phyloP scores from a whole-genome alignment of 768 basidiomycete genomes.

The Leccinellum luteum region DNA sequence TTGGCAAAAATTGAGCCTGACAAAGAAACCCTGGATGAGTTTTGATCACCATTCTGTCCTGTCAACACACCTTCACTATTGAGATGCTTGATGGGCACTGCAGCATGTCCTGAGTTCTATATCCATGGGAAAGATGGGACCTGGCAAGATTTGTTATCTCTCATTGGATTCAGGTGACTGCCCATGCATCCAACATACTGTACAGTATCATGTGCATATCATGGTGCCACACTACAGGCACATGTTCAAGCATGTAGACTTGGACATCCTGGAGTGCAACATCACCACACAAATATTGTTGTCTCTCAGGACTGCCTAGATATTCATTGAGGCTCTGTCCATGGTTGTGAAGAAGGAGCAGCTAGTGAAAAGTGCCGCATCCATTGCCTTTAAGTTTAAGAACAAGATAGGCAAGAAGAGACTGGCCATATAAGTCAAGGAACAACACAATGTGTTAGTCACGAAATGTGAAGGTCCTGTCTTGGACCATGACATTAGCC shows the following conservation, averaged over 20 bases:
- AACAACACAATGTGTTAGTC: slow-evolving; percentile 15
- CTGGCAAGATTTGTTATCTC: slow-evolving; percentile 46
- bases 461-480: slow-evolving; percentile 21
- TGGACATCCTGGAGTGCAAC: slow-evolving; percentile 67
- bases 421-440: slow-evolving; percentile 4
- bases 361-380: not conserved
- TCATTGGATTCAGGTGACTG: slow-evolving; percentile 37
- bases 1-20: slow-evolving; percentile 48
- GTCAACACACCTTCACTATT: slow-evolving; percentile 66
- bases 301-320: slow-evolving; percentile 35
- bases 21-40: slow-evolving; percentile 43
- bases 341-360: slow-evolving; percentile 20
- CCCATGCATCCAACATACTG: slow-evolving; percentile 64
- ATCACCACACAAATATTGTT: slow-evolving; percentile 51
- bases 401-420: slow-evolving; percentile 2
- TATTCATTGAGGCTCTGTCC: slow-evolving; percentile 29
- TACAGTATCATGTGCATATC: slow-evolving; percentile 57
- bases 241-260: slow-evolving; percentile 55
- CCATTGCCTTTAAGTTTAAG: slow-evolving; percentile 18
- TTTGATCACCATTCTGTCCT: slow-evolving; percentile 58
- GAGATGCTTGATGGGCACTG: slow-evolving; percentile 68
- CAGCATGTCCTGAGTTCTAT: slow-evolving; percentile 52
- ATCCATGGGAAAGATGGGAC: slow-evolving; percentile 27
- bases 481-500: slow-evolving; percentile 28
- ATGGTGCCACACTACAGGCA: slow-evolving; percentile 60